Evolutionary conservation across 371 early-diverging fungal genomes (phyloP).

Genomic region (Sporodiniella umbellata): DNA sequence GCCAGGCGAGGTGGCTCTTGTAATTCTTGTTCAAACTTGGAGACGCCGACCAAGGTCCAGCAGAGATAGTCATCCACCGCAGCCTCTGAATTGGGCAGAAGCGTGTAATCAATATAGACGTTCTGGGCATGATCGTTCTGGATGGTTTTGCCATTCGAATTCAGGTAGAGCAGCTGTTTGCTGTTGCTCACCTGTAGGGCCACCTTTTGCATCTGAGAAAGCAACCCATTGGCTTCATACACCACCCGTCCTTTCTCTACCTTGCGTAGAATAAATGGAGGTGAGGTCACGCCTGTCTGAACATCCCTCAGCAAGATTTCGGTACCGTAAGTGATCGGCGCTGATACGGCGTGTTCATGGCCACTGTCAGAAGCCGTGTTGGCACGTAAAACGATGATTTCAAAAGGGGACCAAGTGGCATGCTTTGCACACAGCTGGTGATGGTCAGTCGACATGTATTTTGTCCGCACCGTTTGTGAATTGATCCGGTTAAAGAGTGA

Average conservation of each 20-base stretch:
- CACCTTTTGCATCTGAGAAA: conserved; percentile 87
- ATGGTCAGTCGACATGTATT: conserved; percentile 65
- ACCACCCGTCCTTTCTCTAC: conserved; percentile 74
- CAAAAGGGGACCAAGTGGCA: conserved; percentile 74
- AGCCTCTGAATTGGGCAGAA: conserved; percentile 21
- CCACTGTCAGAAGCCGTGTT: no score
- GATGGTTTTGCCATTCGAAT: conserved; percentile 29
- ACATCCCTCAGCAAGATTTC: conserved; percentile 68
- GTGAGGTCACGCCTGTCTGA: conserved; percentile 63
- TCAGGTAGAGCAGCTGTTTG: conserved; percentile 27
- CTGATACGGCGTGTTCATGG: not conserved
- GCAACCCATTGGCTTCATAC: conserved; percentile 65
- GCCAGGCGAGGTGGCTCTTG: not conserved
- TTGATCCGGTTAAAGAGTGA: conserved; percentile 78
- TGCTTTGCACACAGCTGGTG: conserved; percentile 68
- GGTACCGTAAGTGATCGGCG: conserved; percentile 58
- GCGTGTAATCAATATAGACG: conserved; percentile 30
- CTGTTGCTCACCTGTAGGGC: conserved; percentile 60
- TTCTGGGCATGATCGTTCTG: conserved; percentile 18
- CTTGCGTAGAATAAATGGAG: conserved; percentile 72
- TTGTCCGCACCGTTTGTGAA: conserved; percentile 84
- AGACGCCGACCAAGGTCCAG: conserved; percentile 85
- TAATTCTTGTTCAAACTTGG: conserved; percentile 39
- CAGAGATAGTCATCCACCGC: conserved; percentile 74
- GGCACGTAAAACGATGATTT: conserved; percentile 57